Evolutionary conservation across 768 basidiomycete species (phyloP).

Genomic region (Myochromella boudieri): DNA sequence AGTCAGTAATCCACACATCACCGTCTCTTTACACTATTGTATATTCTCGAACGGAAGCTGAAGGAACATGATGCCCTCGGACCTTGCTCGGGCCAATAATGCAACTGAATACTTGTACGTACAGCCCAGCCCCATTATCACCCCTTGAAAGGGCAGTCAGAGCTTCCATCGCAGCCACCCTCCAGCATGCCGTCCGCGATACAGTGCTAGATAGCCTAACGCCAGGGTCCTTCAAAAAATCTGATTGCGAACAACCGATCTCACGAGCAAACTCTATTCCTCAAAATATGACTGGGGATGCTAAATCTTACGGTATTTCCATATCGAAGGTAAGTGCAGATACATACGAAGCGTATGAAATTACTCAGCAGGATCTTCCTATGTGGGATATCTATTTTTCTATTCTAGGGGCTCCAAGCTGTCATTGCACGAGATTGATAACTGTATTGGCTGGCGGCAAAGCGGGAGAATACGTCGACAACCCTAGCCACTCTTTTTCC

Average conservation of each 20-base stretch:
- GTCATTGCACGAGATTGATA: background rate
- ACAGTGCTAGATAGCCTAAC: conserved; percentile 12
- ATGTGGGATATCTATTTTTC: conserved; percentile 2
- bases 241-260: conserved; percentile 6
- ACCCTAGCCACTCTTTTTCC: background rate
- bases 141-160: conserved; percentile 1
- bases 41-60: conserved; percentile 7
- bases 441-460: background rate
- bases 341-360: too few species aligned
- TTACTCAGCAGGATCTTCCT: background rate
- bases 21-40: conserved; percentile 2
- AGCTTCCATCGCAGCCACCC: conserved; percentile 5
- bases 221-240: background rate
- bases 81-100: conserved; percentile 10
- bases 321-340: too few species aligned
- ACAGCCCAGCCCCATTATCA: conserved; percentile 7
- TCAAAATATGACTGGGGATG: background rate
- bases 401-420: conserved; percentile 9
- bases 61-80: conserved; percentile 9
- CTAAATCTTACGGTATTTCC: too few species aligned
- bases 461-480: conserved; percentile 1
- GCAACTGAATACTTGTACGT: too few species aligned
- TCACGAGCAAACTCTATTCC: conserved; percentile 6
- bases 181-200: conserved; percentile 10
- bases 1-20: too few species aligned